These are phyloP conservation scores for Colletotrichum lini DNA, from an alignment of 2,329 filamentous ascomycete genomes.

Conservation along the genomic window DNA sequence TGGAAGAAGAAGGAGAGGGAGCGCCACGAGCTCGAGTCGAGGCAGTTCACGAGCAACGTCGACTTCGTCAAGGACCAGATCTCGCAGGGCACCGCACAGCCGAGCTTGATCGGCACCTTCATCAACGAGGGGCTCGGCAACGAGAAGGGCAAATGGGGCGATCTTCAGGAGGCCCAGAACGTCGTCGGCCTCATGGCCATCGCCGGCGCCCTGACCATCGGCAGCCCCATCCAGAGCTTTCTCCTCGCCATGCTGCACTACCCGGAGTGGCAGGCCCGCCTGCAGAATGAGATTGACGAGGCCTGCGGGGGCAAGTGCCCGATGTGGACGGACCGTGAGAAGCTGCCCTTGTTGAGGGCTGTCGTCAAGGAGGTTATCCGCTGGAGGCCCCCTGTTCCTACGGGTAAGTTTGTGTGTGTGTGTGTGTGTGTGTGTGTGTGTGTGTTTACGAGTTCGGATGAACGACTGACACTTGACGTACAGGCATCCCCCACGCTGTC, in stretches of 20 bases:
- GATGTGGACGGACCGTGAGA: conserved; percentile 55
- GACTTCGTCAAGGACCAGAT: conserved; percentile 53
- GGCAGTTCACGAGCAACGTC: conserved; percentile 55
- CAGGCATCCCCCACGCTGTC: conserved; percentile 63
- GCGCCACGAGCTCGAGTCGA: conserved; percentile 56
- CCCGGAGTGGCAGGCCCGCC: conserved; percentile 52
- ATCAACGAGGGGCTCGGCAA: conserved; percentile 51
- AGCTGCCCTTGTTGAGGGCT: conserved; percentile 56
- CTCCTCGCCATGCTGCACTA: conserved; percentile 50
- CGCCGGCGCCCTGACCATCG: conserved; percentile 60
- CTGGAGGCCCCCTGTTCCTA: conserved; percentile 69
- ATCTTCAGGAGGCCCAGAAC: conserved; percentile 57
- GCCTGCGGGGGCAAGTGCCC: conserved; percentile 59
- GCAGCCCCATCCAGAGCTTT: conserved; percentile 58
- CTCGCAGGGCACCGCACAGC: conserved; percentile 51
- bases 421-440: neutral
- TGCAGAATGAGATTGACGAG: conserved; percentile 58
- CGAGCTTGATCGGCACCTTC: conserved; percentile 60
- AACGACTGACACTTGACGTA: conserved; percentile 45
- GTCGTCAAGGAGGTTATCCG: conserved; percentile 62
- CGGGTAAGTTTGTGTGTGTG: conserved; percentile 52
- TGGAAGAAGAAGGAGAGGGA: conserved; percentile 61
- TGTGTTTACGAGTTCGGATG: neutral
- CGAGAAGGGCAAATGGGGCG: conserved; percentile 47
- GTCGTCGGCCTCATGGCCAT: conserved; percentile 63